Base-by-base conservation (phyloP, 1,139 yeast genomes). In the Yamadazyma pseudoaaseri region DNA sequence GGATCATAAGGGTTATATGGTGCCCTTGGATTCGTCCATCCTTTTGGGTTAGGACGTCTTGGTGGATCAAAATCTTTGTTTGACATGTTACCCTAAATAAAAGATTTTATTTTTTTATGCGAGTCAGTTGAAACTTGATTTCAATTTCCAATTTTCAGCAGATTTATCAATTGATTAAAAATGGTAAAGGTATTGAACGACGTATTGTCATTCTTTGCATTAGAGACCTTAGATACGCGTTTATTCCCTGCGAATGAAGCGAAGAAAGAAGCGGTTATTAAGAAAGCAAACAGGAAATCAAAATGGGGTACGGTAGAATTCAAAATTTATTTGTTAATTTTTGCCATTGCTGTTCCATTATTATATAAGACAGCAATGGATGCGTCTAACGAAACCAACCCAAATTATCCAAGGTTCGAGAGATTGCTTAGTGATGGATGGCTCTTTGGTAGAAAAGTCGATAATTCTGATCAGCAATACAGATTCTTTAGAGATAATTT, bases 381-480 rank as follows among this genome's bases (percentile, higher is more conserved):
- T 29, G 94, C 95, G 3, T 81, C 94, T 27, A 79, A 79, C 49
- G 86, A 81, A 38, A 64, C 77, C 5, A 87, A 86, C 51, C 80
- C 83, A n/a, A 89, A 89, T 52, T 92, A 82, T 52, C 72, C 74
- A 13, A 64, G 67, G 33, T 89, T 74, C 51, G 72, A 73, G 42
- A 73, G 78, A 35, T 61, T 81, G 29, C 65, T 92, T 38, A 71
- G 81, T 28, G 61, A 73, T 7, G 84, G 90, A 2, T 86, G 95
- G 96, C 58, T 86, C 44, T 78, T 80, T 45, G 89, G 90, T 2
- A 60, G 94, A 20, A 82, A 76, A 63, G 94, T 77, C 46, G 97
- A 94, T 55, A 90, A 90, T 54, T 83, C 96, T 3, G 99, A 94
- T 54, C 69, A 70, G 25, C 99, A 94, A 57, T 94, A 92, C 52